Percentiles rank a stretch among this genome's conserved stretches.
phyloP scores from a whole-genome alignment of 257 asterid species.

The Anisodus tanguticus region DNA sequence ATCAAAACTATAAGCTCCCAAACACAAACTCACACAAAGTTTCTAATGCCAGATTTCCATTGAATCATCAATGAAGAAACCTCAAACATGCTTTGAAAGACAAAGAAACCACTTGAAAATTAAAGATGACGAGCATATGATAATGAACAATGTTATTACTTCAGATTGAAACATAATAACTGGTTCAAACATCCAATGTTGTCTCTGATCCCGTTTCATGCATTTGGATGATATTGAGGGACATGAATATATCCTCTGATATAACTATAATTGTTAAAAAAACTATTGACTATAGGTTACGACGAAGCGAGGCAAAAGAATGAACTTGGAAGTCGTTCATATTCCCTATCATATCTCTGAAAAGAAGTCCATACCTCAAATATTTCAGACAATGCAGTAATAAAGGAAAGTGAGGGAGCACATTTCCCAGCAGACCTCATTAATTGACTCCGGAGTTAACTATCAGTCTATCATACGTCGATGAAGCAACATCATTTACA shows the following conservation, averaged over 20 bases:
- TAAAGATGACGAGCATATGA: not conserved
- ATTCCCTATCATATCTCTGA: slow-evolving; percentile 20
- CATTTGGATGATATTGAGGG: not conserved
- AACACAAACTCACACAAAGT: not conserved
- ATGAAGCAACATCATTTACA: not conserved
- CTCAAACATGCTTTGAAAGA: not conserved
- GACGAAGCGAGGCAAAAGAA: not conserved
- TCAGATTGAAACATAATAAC: not conserved
- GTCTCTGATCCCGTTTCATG: slow-evolving; percentile 19
- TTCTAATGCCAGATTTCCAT: not conserved
- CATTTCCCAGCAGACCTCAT: not conserved
- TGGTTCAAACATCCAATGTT: not conserved
- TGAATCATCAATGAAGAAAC: not conserved
- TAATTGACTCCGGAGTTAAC: not conserved
- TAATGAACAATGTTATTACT: not conserved
- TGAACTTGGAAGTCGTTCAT: not conserved
- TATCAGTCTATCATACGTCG: not conserved
- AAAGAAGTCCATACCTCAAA: not conserved
- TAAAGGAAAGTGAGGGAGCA: not conserved
- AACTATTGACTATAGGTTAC: not conserved
- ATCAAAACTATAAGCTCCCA: not conserved
- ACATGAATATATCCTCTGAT: not conserved
- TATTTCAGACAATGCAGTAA: not conserved
- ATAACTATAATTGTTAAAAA: not conserved
- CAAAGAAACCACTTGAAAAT: not conserved